A percentile compares a stretch with the other conserved stretches of the same genome.
phyloP scores from a whole-genome alignment of 164 flowering plant species.

The Sextonia rubra region DNA sequence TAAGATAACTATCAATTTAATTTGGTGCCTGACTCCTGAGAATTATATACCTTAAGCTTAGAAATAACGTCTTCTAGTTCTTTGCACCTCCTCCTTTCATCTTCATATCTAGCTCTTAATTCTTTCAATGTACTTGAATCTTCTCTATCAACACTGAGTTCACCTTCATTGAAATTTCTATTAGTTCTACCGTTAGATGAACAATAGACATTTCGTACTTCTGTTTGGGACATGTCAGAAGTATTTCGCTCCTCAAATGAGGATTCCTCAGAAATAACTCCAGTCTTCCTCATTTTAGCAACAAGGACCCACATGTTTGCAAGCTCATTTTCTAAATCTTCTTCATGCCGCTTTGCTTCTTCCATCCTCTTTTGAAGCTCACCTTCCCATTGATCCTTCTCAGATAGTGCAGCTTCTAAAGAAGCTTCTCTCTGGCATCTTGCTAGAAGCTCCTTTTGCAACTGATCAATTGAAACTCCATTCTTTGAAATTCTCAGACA shows the following conservation, averaged over 20 bases:
- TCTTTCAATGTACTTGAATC: slow-evolving; percentile 29
- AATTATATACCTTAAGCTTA: slow-evolving; percentile 45
- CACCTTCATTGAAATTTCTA: slow-evolving; percentile 20
- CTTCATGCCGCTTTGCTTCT: slow-evolving; percentile 58
- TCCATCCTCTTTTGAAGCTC: slow-evolving; percentile 50
- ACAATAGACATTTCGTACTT: slow-evolving; percentile 17
- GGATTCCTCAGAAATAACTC: slow-evolving; percentile 21
- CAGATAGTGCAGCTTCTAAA: slow-evolving; percentile 47
- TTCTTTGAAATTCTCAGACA: slow-evolving; percentile 29
- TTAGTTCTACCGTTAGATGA: slow-evolving; percentile 18
- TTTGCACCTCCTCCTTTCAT: slow-evolving; percentile 48
- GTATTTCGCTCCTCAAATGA: slow-evolving; percentile 21
- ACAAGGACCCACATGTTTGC: slow-evolving; percentile 78
- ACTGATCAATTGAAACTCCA: slow-evolving; percentile 34
- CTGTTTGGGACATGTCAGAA: slow-evolving; percentile 9
- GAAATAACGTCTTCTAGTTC: slow-evolving; percentile 44
- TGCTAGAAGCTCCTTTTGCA: slow-evolving; percentile 44
- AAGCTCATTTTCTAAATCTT: slow-evolving; percentile 66
- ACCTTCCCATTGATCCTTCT: slow-evolving; percentile 44
- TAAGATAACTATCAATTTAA: no score
- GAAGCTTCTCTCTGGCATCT: slow-evolving; percentile 55
- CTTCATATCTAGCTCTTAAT: slow-evolving; percentile 28
- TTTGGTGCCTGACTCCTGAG: not conserved
- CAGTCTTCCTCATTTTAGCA: slow-evolving; percentile 53
- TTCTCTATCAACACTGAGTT: slow-evolving; percentile 11